Base-by-base conservation (phyloP, 176 grass and related monocot genomes). In the Poa annua region DNA sequence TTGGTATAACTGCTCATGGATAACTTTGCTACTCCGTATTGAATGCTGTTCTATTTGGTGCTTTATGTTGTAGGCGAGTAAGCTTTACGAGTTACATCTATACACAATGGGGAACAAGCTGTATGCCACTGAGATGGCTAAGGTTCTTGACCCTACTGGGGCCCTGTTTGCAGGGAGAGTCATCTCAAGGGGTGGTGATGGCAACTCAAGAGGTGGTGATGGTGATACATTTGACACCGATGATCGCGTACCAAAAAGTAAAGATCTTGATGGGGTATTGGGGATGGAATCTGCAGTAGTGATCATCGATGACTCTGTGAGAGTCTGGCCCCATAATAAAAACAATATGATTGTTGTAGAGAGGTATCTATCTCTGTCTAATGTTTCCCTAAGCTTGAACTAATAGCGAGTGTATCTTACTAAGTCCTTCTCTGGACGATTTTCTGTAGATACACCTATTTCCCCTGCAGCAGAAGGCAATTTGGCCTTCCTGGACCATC, bases 71-170 rank as follows among this genome's bases (percentile, higher is more conserved):
- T 80, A 99, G 96, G 96, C 87, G 19, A 99, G 93, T 62, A 94
- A 89, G 70, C 89, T 94, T 32, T 99, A 88, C 4, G 96, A 99
- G 85, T 87, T 99, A 39, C 96, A 99, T 88, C 64, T 99, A 6
- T 99, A 99, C 83, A 99, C 96, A 9, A 99, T 99, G 96, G 96
- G 96, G 19, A 99, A 99, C 81, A 99, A 99, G 53, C 55, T 96
- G 38, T 99, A 99, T 67, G 96, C 96, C 54, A 94, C 93, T 19
- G 96, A 99, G 86, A 99, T 99, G 96, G 96, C 96, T 32, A 99
- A 92, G 84, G 86, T 96, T 76, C 91, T 99, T 76, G 96, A 99
- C 77, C 96, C 93, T 69, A 93, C 73, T 26, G 91, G 93, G 32
- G 66, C 80, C 53, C 80, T 99, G 52, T 99, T 99, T 71, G 81